Evolutionary conservation across 371 early-diverging fungal genomes (phyloP).

Genomic region (Nematocida displodere): DNA sequence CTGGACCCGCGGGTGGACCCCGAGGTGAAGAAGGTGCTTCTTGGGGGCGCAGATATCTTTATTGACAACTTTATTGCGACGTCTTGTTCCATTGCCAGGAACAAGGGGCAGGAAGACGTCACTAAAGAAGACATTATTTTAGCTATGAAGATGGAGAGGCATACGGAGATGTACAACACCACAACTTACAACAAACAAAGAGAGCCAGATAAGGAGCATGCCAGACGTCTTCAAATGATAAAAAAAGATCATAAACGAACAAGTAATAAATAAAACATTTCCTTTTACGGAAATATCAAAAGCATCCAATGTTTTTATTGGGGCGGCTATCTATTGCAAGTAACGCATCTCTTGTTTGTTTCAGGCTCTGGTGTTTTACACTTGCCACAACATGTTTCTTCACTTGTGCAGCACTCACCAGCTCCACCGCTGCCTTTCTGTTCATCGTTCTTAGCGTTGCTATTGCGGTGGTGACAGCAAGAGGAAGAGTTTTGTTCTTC

Average conservation of each 20-base stretch:
- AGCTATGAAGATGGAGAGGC: slow-evolving; percentile 33
- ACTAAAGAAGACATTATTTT: slow-evolving; percentile 47
- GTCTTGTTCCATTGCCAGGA: slow-evolving; percentile 40
- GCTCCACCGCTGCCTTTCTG: too few relatives aligned
- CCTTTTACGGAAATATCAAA: not conserved
- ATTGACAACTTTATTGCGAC: slow-evolving; percentile 44
- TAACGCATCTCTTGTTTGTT: too few relatives aligned
- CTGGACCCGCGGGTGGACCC: slow-evolving; percentile 4
- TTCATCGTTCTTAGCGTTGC: too few relatives aligned
- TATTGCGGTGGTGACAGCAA: too few relatives aligned
- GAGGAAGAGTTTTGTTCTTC: too few relatives aligned
- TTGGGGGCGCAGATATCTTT: slow-evolving; percentile 40
- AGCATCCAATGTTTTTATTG: not conserved
- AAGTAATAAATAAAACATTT: not conserved
- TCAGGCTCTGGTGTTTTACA: too few relatives aligned
- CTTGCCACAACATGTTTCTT: too few relatives aligned
- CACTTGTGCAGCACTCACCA: too few relatives aligned
- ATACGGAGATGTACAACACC: slow-evolving; percentile 28
- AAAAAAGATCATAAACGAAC: slow-evolving; percentile 28
- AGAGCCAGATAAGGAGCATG: slow-evolving; percentile 47
- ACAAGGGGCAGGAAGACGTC: slow-evolving; percentile 15
- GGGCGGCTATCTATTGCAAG: too few relatives aligned
- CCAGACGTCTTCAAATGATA: slow-evolving; percentile 21
- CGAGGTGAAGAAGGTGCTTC: not conserved
- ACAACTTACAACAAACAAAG: not conserved